Percentiles rank a stretch among this genome's conserved stretches.
Conservation (phyloP, 73 alveolate species). For the Stentor coeruleus region DNA sequence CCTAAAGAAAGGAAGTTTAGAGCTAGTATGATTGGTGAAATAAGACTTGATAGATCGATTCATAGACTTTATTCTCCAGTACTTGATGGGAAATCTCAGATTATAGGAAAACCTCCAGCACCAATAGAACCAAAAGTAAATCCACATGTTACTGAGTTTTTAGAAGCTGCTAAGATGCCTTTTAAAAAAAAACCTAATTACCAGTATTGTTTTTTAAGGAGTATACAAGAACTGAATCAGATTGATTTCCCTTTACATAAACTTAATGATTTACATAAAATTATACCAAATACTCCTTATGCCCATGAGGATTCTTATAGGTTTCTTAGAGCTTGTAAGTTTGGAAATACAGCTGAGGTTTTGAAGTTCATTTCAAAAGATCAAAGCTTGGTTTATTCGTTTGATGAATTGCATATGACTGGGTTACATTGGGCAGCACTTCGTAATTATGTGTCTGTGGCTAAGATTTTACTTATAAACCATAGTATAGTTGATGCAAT, state of each 20-base stretch:
- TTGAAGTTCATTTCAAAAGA: not conserved
- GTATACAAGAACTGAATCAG: not conserved
- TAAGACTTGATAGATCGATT: not conserved
- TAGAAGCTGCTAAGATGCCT: not conserved
- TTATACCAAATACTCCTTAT: not conserved
- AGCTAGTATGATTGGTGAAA: not conserved
- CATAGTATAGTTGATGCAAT: not conserved
- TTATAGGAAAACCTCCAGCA: not conserved
- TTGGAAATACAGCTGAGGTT: not conserved
- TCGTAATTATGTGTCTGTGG: not conserved
- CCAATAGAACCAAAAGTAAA: not conserved
- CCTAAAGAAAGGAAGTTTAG: not conserved
- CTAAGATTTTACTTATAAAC: not conserved
- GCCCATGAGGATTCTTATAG: not conserved
- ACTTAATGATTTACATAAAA: not conserved
- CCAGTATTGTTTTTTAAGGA: not conserved
- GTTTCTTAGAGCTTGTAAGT: not conserved
- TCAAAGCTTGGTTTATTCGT: not conserved
- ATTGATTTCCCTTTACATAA: not conserved
- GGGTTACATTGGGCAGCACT: slow-evolving; percentile 21
- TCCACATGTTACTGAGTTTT: not conserved
- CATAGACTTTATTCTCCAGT: not conserved
- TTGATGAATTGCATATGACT: not conserved
- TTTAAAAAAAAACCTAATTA: too few species aligned
- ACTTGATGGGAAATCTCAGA: not conserved